These are phyloP conservation scores for Colletotrichum sansevieriae DNA, from an alignment of 2,329 filamentous ascomycete genomes.

Conservation along the genomic window DNA sequence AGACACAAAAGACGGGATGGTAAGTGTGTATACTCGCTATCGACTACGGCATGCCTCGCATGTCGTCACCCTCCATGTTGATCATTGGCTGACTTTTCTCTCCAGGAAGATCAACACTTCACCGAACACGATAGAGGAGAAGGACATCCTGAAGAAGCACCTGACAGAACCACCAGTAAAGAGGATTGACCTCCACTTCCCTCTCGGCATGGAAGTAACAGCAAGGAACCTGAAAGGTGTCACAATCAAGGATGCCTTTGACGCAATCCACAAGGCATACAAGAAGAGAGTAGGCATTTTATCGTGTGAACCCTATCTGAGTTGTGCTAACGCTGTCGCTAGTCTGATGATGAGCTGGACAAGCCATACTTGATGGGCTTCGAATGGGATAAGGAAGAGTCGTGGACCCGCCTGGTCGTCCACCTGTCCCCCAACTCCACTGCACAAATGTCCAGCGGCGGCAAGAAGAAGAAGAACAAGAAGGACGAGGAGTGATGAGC, in stretches of 20 bases:
- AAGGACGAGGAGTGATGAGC: conserved; percentile 53
- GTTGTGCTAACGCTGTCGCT: conserved; percentile 21
- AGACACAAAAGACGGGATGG: conserved; percentile 92
- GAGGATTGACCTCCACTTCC: conserved; percentile 94
- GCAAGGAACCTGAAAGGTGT: conserved; percentile 94
- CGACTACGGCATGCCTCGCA: neutral
- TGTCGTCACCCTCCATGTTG: neutral
- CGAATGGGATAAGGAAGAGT: conserved; percentile 96
- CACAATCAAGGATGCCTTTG: conserved; percentile 95
- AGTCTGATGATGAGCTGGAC: conserved; percentile 94
- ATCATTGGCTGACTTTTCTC: neutral
- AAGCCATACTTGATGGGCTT: conserved; percentile 91
- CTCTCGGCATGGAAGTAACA: conserved; percentile 86
- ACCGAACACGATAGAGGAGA: conserved; percentile 81
- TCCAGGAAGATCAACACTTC: conserved; percentile 94
- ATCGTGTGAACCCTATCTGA: accelerated
- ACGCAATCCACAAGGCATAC: conserved; percentile 95
- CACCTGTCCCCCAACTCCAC: conserved; percentile 75
- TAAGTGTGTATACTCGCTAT: conserved; percentile 60
- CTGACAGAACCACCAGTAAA: conserved; percentile 88
- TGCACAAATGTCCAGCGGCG: conserved; percentile 52
- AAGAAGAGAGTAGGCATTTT: conserved; percentile 85
- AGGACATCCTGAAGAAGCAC: conserved; percentile 83
- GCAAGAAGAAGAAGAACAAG: conserved; percentile 76
- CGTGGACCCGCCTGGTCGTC: conserved; percentile 88